These are phyloP conservation scores for Xylaria multiplex DNA, from an alignment of 2,329 filamentous ascomycete species.

Conservation along the genomic window DNA sequence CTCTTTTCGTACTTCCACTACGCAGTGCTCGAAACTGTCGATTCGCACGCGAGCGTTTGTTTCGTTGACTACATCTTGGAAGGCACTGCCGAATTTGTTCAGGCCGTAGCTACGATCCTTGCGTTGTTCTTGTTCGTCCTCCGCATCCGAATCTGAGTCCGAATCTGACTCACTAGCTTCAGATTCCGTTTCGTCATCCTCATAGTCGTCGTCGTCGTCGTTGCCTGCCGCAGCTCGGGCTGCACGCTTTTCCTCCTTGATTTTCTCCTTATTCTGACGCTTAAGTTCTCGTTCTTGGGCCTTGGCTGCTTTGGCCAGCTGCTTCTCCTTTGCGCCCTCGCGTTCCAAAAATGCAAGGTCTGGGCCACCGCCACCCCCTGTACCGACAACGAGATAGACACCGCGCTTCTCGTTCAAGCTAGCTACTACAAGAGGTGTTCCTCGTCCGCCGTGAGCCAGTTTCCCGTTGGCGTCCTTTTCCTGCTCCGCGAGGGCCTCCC, in stretches of 20 bases:
- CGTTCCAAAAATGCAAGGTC: constrained; percentile 75
- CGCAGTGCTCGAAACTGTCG: constrained; percentile 96
- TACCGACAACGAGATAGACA: constrained; percentile 92
- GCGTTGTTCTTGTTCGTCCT: constrained; percentile 63
- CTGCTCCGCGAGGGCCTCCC: constrained; percentile 89
- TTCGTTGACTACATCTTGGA: constrained; percentile 92
- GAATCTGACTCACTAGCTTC: constrained; percentile 64
- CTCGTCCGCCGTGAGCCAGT: constrained; percentile 73
- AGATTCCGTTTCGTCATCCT: constrained; percentile 60
- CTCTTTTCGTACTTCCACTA: constrained; percentile 97
- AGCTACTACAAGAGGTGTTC: constrained; percentile 88
- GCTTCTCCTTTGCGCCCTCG: constrained; percentile 71
- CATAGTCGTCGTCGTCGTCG: constrained; percentile 63
- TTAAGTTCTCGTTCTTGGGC: constrained; percentile 69
- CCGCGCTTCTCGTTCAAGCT: constrained; percentile 87
- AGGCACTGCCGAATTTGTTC: constrained; percentile 93
- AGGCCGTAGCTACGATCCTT: constrained; percentile 75
- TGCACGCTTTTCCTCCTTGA: constrained; percentile 69
- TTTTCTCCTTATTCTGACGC: constrained; percentile 65
- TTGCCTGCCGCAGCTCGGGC: constrained; percentile 61
- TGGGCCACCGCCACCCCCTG: constrained; percentile 84
- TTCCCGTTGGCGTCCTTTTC: constrained; percentile 80
- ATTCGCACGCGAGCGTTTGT: constrained; percentile 90
- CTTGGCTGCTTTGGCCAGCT: constrained; percentile 71
- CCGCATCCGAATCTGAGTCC: constrained; percentile 57